Evolutionary conservation across 176 grass and related monocot genomes (phyloP).

Genomic region (Oryza meridionalis): DNA sequence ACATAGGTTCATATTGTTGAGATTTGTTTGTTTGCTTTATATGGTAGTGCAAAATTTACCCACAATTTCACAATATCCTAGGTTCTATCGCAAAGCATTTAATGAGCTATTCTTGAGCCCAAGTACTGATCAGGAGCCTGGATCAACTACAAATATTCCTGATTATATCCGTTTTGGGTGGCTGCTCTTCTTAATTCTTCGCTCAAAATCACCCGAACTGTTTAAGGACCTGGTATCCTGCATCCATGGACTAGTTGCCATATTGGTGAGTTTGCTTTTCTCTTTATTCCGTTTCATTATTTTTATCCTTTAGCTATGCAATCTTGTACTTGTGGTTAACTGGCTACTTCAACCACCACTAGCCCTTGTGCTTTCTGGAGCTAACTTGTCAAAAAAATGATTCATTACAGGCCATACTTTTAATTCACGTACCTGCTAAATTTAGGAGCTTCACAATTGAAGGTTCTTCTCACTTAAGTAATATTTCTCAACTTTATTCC

Average conservation of each 20-base stretch:
- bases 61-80: constrained; percentile 35
- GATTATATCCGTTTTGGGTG: constrained; percentile 80
- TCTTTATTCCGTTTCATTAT: constrained; percentile 27
- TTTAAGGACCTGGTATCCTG: constrained; percentile 92
- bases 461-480: constrained; percentile 83
- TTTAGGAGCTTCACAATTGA: constrained; percentile 74
- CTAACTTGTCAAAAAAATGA: constrained; percentile 31
- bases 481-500: constrained; percentile 39
- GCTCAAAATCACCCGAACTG: constrained; percentile 57
- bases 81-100: constrained; percentile 82
- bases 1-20: neutral
- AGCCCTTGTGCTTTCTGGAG: neutral
- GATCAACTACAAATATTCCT: constrained; percentile 36
- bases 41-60: constrained; percentile 10
- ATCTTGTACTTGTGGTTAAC: constrained; percentile 19
- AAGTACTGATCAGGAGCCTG: constrained; percentile 43
- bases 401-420: constrained; percentile 79
- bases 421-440: constrained; percentile 76
- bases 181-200: constrained; percentile 83
- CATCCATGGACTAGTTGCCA: constrained; percentile 79
- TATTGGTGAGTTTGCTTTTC: constrained; percentile 70
- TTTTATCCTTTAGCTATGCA: constrained; percentile 21
- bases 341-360: neutral
- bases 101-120: constrained; percentile 70
- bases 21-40: neutral